Evolutionary conservation across 305 asterid genomes (phyloP).

Genomic region (Withania somnifera): DNA sequence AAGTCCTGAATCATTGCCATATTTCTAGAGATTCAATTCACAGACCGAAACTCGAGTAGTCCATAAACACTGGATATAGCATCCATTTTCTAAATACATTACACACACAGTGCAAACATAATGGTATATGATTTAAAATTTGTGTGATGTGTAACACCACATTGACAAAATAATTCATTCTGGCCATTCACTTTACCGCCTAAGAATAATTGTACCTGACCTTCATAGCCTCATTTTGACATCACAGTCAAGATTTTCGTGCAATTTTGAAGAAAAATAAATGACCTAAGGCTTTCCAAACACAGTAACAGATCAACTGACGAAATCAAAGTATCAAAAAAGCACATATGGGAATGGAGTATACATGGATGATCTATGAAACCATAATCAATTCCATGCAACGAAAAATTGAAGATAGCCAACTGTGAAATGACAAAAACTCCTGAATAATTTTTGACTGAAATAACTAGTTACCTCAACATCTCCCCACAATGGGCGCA

Average conservation of each 20-base stretch:
- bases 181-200: not conserved
- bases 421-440: not conserved
- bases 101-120: not conserved
- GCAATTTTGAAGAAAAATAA: not conserved
- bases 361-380: not conserved
- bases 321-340: not conserved
- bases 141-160: not conserved
- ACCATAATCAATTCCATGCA: not conserved
- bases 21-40: not conserved
- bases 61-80: not conserved
- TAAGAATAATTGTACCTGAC: not conserved
- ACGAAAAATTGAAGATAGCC: not conserved
- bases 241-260: not conserved
- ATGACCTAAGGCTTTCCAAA: not conserved
- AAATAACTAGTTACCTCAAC: slow-evolving; percentile 34
- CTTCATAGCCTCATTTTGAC: not conserved
- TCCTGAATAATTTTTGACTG: not conserved
- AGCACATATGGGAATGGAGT: not conserved
- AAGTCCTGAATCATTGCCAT: not conserved
- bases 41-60: not conserved
- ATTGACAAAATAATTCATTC: not conserved
- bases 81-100: not conserved
- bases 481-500: slow-evolving; percentile 69
- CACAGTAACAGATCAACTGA: not conserved
- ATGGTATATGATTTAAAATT: not conserved